Evolutionary conservation across 139 green algal species (phyloP).

Genomic region (Cymbomonas tetramitiformis): DNA sequence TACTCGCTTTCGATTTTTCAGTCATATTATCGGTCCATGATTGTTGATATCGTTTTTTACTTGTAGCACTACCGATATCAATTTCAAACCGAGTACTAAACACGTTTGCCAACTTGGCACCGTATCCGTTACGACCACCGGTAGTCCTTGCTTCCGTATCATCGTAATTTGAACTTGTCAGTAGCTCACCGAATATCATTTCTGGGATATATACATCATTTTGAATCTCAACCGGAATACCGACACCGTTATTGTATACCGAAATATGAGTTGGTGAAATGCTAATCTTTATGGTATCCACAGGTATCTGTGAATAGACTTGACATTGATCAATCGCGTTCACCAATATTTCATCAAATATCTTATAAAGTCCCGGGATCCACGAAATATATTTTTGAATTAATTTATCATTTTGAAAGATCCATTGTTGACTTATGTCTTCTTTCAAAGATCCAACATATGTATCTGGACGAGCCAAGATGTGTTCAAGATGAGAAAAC

Average conservation of each 20-base stretch:
- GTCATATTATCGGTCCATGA: slow-evolving; percentile 44
- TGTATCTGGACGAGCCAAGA: too few relatives aligned
- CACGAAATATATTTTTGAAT: too few relatives aligned
- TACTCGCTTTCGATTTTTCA: slow-evolving; percentile 47
- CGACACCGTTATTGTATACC: slow-evolving; percentile 14
- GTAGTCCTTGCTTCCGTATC: slow-evolving; percentile 3
- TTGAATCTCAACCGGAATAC: slow-evolving; percentile 15
- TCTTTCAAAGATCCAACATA: too few relatives aligned
- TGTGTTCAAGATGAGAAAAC: too few relatives aligned
- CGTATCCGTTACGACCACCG: slow-evolving; percentile 14
- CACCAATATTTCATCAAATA: too few relatives aligned
- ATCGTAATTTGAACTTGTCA: slow-evolving; percentile 13
- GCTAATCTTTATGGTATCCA: too few relatives aligned
- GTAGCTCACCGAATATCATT: slow-evolving; percentile 10
- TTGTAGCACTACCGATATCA: background rate
- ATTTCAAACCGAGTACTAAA: slow-evolving; percentile 8
- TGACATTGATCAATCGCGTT: too few relatives aligned
- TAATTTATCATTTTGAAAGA: too few relatives aligned
- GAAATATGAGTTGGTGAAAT: too few relatives aligned
- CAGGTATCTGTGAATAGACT: too few relatives aligned
- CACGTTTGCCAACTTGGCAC: slow-evolving; percentile 13
- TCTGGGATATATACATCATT: slow-evolving; percentile 15
- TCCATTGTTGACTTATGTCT: too few relatives aligned
- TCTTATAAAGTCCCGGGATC: too few relatives aligned
- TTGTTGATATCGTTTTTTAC: slow-evolving; percentile 1